These are phyloP conservation scores for Tuber calosporum DNA, from an alignment of 495 filamentous ascomycete species.

Conservation along the genomic window DNA sequence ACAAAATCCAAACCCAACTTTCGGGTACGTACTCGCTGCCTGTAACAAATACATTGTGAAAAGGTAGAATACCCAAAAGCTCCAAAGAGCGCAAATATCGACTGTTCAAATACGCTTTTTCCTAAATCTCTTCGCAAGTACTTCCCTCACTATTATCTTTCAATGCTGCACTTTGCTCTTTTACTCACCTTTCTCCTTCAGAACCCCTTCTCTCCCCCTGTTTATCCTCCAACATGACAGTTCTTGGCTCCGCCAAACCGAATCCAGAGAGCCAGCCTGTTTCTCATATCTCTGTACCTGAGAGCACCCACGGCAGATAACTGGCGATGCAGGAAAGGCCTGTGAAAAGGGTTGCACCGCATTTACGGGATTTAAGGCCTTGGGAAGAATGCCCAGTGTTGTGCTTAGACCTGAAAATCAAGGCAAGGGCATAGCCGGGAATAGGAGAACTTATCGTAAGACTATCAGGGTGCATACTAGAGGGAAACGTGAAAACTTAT, in stretches of 20 bases:
- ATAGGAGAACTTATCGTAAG: neutral
- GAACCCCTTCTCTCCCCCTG: neutral
- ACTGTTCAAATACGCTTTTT: neutral
- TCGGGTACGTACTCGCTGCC: neutral
- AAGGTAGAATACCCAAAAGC: neutral
- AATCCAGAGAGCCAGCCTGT: neutral
- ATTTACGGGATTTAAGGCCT: neutral
- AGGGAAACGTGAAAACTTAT: too few species aligned
- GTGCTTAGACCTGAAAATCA: neutral
- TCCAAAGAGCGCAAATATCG: neutral
- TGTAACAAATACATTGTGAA: neutral
- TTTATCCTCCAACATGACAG: neutral
- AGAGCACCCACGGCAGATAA: constrained; percentile 1
- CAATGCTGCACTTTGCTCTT: neutral
- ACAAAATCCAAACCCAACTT: neutral
- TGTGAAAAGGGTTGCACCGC: neutral
- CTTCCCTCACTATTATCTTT: neutral
- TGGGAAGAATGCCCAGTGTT: neutral
- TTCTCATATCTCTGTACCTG: neutral
- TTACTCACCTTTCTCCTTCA: neutral
- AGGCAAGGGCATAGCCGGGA: neutral
- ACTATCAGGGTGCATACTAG: neutral
- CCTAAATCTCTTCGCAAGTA: neutral
- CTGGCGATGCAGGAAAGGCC: neutral
- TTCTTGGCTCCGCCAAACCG: neutral